Base-by-base conservation (phyloP, 225 moss, liverwort and hornwort genomes). In the Thuidium tamariscinum region DNA sequence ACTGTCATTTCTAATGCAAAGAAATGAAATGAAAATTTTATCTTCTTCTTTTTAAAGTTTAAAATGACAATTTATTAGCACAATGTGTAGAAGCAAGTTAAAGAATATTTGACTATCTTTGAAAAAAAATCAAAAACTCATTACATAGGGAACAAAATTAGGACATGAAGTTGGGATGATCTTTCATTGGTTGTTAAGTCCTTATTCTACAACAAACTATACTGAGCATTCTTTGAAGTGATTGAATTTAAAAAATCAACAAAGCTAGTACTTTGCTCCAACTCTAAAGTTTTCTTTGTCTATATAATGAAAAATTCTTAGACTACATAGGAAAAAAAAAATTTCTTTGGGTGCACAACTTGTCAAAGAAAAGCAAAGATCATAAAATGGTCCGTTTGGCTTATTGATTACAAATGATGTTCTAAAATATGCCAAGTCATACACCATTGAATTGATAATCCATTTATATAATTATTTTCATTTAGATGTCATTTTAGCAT, bases 181-280 rank as follows among this genome's bases (percentile, higher is more conserved):
- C 1, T 70, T 3, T 26, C 26, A 42, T 42, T 26, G 9, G 5
- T 41, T 8, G 8, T 26, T 42, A 26, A 7, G 5, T 26, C 26
- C 14, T 16, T 67, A 5, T 22, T 7, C 9, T 0, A 42, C 26
- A 8, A 23, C 8, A 39, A 68, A 39, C 13, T 4, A 23, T 23
- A 22, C 0, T 68, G 4, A 25, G 2, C 4, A 14, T 25, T 39
- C 7, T 41, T 41, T 41, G 13, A 41, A 68, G 7, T 37, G 0
- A 19, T 22, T 67, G 13, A 37, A 3, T 67, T 67, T 6, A 3
- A 67, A 67, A 68, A 68, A 68, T 25, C 39, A 68, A 41, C 4
- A 4, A 25, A 68, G 23, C 7, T 0, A 0, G 2, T 23, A 0
- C 21, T 68, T 68, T 23, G 0, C 4, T 41, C 8, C 25, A 68